Evolutionary conservation across 148 eudicot species (phyloP).

Genomic region (Bassia scoparia): DNA sequence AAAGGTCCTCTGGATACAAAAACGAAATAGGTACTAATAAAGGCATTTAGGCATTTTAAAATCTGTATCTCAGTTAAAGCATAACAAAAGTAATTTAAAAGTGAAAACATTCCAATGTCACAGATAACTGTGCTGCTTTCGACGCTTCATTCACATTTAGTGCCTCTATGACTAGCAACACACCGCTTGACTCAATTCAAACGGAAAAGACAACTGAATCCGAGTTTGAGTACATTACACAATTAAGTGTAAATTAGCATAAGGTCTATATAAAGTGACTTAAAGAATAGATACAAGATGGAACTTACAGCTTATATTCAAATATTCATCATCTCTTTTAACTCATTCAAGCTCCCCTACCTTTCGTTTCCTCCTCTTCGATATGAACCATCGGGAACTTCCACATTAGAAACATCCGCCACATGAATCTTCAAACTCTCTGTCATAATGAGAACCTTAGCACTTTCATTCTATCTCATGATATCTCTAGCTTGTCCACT

Average conservation of each 20-base stretch:
- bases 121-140: too few species aligned
- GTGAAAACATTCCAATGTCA: background rate
- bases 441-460: slow-evolving; percentile 79
- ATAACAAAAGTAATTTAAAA: too few species aligned
- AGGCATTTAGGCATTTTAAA: background rate
- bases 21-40: background rate
- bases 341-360: slow-evolving; percentile 66
- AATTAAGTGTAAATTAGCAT: too few species aligned
- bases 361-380: slow-evolving; percentile 80
- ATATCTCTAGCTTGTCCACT: slow-evolving; percentile 76
- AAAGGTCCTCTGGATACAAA: too few species aligned
- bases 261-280: too few species aligned
- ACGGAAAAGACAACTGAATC: too few species aligned
- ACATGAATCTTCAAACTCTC: too few species aligned
- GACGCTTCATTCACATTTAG: too few species aligned
- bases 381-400: slow-evolving; percentile 90
- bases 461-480: slow-evolving; percentile 81
- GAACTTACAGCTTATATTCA: slow-evolving; percentile 77
- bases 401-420: slow-evolving; percentile 80
- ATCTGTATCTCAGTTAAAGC: background rate
- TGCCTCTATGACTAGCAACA: too few species aligned
- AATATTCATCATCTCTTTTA: slow-evolving; percentile 79
- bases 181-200: too few species aligned
- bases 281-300: background rate
- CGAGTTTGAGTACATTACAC: too few species aligned